A percentile compares a stretch with the other conserved stretches of the same genome.
Evolutionary conservation across 495 filamentous ascomycete genomes (phyloP).

Genomic region (Penicillium pancosmium): DNA sequence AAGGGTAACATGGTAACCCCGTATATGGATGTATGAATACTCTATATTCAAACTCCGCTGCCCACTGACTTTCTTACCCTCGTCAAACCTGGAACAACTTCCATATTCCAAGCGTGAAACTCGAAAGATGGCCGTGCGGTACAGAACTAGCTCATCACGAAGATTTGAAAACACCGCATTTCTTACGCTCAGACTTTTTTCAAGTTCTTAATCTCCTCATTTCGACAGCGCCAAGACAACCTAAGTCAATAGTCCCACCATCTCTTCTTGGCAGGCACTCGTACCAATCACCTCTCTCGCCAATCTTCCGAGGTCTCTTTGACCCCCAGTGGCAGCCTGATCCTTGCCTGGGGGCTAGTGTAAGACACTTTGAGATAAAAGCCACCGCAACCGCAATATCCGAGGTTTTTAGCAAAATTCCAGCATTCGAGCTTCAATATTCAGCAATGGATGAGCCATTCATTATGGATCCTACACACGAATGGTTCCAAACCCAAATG

Average conservation of each 20-base stretch:
- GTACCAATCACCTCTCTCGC: not conserved
- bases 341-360: not conserved
- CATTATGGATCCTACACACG: not conserved
- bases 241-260: not conserved
- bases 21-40: too few species aligned
- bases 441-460: not conserved
- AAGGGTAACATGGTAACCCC: too few species aligned
- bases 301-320: not conserved
- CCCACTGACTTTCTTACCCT: too few species aligned
- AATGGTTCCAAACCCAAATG: slow-evolving; percentile 13
- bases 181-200: not conserved
- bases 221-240: not conserved
- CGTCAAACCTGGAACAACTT: too few species aligned
- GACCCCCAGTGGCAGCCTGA: not conserved
- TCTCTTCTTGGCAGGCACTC: not conserved
- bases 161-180: too few species aligned
- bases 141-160: too few species aligned
- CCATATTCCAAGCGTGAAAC: too few species aligned
- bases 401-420: not conserved
- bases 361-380: not conserved
- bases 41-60: too few species aligned
- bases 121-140: too few species aligned
- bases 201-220: not conserved
- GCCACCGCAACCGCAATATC: not conserved
- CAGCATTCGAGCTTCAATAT: not conserved